phyloP scores from a whole-genome alignment of 176 grass and related monocot species.

The Thalia dealbata region DNA sequence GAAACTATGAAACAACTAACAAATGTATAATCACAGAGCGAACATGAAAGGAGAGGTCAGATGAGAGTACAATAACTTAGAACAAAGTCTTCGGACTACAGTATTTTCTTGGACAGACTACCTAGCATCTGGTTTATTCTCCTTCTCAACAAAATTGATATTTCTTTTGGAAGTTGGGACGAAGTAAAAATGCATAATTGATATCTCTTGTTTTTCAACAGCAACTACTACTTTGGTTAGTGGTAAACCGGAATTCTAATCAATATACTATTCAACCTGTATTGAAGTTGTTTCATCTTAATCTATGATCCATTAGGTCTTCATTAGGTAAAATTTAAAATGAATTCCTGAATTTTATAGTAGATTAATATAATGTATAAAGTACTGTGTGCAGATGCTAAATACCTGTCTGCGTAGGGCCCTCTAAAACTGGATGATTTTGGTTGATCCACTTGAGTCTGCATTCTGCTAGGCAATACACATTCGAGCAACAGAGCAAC shows the following conservation, averaged over 20 bases:
- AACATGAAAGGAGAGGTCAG: neutral
- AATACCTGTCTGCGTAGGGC: no score
- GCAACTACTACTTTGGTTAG: neutral
- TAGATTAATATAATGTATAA: neutral
- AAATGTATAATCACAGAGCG: neutral
- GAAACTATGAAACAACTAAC: neutral
- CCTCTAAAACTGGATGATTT: no score
- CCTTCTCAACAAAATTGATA: neutral
- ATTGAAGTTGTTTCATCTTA: neutral
- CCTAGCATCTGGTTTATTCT: neutral
- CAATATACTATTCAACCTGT: neutral
- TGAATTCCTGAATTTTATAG: neutral
- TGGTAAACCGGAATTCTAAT: neutral
- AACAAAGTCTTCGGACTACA: neutral
- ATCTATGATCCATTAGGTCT: neutral
- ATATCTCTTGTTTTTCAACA: neutral
- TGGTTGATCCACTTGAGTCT: no score
- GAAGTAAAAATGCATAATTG: neutral
- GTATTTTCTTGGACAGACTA: neutral
- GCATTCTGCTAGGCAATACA: no score
- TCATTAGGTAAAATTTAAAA: neutral
- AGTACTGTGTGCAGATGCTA: no score
- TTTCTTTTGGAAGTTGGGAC: neutral
- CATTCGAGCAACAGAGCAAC: no score
- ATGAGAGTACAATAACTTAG: neutral